Conservation (phyloP, 352 stramenopile genomes). For the Pythium sukuiense region DNA sequence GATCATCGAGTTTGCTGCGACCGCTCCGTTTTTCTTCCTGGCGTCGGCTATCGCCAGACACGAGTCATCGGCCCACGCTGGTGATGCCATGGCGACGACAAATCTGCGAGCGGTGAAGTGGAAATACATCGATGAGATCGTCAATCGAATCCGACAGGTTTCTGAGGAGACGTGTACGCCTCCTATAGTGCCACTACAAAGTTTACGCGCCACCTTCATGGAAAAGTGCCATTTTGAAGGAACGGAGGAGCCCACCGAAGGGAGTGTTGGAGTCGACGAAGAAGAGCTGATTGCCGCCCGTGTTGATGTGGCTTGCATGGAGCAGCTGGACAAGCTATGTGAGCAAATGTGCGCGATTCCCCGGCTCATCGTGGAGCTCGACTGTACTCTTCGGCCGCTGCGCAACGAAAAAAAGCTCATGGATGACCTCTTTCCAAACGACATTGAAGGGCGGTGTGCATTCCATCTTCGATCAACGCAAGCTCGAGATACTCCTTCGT, state of each 20-base stretch:
- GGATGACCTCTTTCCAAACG: background rate
- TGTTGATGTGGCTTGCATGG: background rate
- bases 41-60: background rate
- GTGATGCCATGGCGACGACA: background rate
- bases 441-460: background rate
- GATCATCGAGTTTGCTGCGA: background rate
- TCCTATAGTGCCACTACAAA: background rate
- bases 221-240: background rate
- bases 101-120: slow-evolving; percentile 1
- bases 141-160: background rate
- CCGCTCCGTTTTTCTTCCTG: background rate
- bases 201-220: background rate
- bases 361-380: background rate
- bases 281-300: background rate
- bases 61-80: background rate
- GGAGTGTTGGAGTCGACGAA: background rate
- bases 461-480: background rate
- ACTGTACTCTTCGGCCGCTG: background rate
- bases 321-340: background rate
- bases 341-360: background rate
- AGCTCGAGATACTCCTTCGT: background rate
- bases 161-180: background rate
- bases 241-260: background rate
- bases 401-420: background rate
- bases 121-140: slow-evolving; percentile 7